phyloP scores from a whole-genome alignment of 768 basidiomycete species.

The Suillus alpinus region DNA sequence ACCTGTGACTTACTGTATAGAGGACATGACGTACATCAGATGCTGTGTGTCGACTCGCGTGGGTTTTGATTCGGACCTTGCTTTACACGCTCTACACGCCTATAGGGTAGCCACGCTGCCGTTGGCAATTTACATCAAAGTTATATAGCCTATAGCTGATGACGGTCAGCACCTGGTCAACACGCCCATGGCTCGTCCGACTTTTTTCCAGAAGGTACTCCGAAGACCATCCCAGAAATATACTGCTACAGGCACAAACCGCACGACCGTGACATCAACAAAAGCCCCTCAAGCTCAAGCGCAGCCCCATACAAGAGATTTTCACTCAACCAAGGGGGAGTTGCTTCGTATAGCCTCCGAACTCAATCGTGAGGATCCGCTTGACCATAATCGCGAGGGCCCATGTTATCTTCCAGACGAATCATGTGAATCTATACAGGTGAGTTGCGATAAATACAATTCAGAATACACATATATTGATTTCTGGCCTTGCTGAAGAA shows the following conservation, averaged over 20 bases:
- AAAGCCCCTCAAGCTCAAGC: not conserved
- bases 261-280: not conserved
- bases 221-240: slow-evolving; percentile 66
- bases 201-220: slow-evolving; percentile 58
- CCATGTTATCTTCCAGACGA: slow-evolving; percentile 7
- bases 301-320: slow-evolving; percentile 35
- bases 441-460: slow-evolving; percentile 11
- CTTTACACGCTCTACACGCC: not conserved
- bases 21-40: not conserved
- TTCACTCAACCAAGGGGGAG: slow-evolving; percentile 50
- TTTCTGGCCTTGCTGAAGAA: slow-evolving; percentile 6
- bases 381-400: not conserved
- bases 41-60: slow-evolving; percentile 3
- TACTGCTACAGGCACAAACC: slow-evolving; percentile 22
- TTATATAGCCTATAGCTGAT: not conserved
- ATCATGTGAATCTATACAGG: slow-evolving; percentile 14
- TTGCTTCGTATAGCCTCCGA: slow-evolving; percentile 45
- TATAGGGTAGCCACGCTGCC: not conserved
- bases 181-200: slow-evolving; percentile 48
- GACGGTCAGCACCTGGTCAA: not conserved
- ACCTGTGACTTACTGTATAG: not conserved
- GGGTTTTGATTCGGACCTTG: slow-evolving; percentile 11
- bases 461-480: not conserved
- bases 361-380: slow-evolving; percentile 2
- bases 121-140: not conserved